Evolutionary conservation across 2,329 filamentous ascomycete genomes (phyloP), one percentile per base, ranked within the genome.

Genomic region (Gaeumannomyces tritici): DNA sequence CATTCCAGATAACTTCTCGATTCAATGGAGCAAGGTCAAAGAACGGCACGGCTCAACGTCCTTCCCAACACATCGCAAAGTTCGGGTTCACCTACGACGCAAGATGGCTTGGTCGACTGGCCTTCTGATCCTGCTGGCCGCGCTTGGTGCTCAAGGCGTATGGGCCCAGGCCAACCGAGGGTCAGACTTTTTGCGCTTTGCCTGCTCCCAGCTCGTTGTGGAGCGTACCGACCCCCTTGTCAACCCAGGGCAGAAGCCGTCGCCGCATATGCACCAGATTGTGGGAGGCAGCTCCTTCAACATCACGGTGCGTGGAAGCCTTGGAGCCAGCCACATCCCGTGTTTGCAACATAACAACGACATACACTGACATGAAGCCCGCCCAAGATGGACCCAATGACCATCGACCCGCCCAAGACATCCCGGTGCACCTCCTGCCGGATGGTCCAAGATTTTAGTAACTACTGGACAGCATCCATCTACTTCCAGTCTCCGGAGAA

Each of bases 391-490:
- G 60, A 61, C 24, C 60, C 60, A 8, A 55, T 29, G 60, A 35
- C 60, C 18, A 55, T 61, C 60, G 60, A 61, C 51, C 60, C 60
- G 21, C 54, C 60, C 21, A 61, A 33, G 12, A 71, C 71, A 28
- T 81, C 83, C 1, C 79, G 79, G 13, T 90, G 88, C 72, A 87
- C 87, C 1, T 86, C 87, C 4, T 89, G 87, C 72, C 78, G 79
- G 42, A 85, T 87, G 62, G 77, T 79, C 31, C 75, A 83, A 65
- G 87, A 89, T 70, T 74, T 83, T 63, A 87, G 82, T 62, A 88
- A 84, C 69, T 90, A 90, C 74, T 90, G 88, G 87, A 83, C 83
- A 21, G 87, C 87, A 0, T 77, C 78, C 64, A 74, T 89, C 1
- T 75, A 73, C 66, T 77, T 76, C 63, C 73, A 81, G 63, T 51